Base-by-base conservation (phyloP, 768 basidiomycete species). In the Leucocoprinus sp. region DNA sequence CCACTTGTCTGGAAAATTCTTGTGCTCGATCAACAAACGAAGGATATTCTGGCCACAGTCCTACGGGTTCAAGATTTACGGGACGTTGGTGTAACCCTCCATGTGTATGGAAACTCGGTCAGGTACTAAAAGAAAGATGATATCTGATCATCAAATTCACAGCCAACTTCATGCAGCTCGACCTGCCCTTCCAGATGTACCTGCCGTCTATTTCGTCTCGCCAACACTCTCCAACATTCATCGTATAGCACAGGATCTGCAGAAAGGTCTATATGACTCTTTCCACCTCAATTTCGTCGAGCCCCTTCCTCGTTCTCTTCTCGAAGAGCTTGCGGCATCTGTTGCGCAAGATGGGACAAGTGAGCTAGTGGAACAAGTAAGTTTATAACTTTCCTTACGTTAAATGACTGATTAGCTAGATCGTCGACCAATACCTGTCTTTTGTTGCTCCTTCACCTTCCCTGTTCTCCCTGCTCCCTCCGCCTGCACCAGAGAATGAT, bases 1-100 rank as follows among this genome's bases (percentile, higher is more conserved):
- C 88, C 91, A 23, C 80, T 91, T 4, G 82, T 96, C 4, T 99
- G 96, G 95, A 99, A 99, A 64, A 82, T 98, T 11, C 69, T 99
- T 8, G 84, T 99, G 1, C 70, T 99, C 44, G 96, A 99, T 63
- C 91, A 96, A 57, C 77, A 85, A 55, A 95, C 92, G 18, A 96
- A 98, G 62, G 96, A 98, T 61, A 83, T 98, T 17, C 73, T 99
- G 28, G 96, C 96, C 12, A 98, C 95, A 1, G 86, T 92, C 15
- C 67, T 99, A 52, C 80, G 93, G 43, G 96, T 99, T 5, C 93
- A 97, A 63, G 96, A 98, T 66, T 72, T 99, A 51, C 77, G 96
- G 45, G 95, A 98, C 57, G 88, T 90, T 39, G 96, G 96, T 24
- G 93, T 99, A 33, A 99, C 96, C 7, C 72, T 99, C 48, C 96